phyloP scores from a whole-genome alignment of 2,329 filamentous ascomycete genomes.

The Colletotrichum tropicicola region DNA sequence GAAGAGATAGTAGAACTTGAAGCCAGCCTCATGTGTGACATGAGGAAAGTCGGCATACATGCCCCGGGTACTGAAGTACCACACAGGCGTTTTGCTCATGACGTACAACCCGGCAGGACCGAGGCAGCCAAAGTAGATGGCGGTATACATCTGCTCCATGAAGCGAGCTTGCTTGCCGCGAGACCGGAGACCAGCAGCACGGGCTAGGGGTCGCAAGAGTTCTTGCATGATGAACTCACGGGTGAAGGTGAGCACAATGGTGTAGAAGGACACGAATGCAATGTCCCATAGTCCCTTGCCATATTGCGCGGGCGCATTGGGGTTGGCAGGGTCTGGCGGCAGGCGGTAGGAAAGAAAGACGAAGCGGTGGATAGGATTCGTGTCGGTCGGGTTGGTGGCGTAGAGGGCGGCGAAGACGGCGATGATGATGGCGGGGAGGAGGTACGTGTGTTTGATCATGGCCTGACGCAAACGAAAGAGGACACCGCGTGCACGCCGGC shows the following conservation, averaged over 20 bases:
- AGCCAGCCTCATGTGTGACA: slow-evolving; percentile 77
- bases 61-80: slow-evolving; percentile 92
- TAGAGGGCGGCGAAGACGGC: slow-evolving; percentile 73
- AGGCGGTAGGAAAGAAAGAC: slow-evolving; percentile 92
- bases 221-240: slow-evolving; percentile 97
- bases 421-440: slow-evolving; percentile 74
- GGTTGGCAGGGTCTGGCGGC: slow-evolving; percentile 54
- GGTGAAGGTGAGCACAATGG: slow-evolving; percentile 87
- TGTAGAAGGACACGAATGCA: slow-evolving; percentile 90
- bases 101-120: slow-evolving; percentile 88
- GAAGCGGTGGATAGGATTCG: slow-evolving; percentile 82
- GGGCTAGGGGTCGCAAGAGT: slow-evolving; percentile 79
- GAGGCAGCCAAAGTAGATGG: slow-evolving; percentile 85
- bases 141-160: slow-evolving; percentile 97
- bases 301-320: slow-evolving; percentile 70
- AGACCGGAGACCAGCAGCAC: slow-evolving; percentile 72
- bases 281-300: slow-evolving; percentile 90
- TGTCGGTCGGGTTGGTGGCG: slow-evolving; percentile 76
- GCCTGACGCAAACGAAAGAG: slow-evolving; percentile 58
- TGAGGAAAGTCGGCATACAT: slow-evolving; percentile 95
- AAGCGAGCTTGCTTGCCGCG: slow-evolving; percentile 87
- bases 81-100: slow-evolving; percentile 90
- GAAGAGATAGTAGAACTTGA: slow-evolving; percentile 97
- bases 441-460: slow-evolving; percentile 69
- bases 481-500: slow-evolving; percentile 63